Evolutionary conservation across 495 filamentous ascomycete species (phyloP).

Genomic region (Mytilinidion resinicola): DNA sequence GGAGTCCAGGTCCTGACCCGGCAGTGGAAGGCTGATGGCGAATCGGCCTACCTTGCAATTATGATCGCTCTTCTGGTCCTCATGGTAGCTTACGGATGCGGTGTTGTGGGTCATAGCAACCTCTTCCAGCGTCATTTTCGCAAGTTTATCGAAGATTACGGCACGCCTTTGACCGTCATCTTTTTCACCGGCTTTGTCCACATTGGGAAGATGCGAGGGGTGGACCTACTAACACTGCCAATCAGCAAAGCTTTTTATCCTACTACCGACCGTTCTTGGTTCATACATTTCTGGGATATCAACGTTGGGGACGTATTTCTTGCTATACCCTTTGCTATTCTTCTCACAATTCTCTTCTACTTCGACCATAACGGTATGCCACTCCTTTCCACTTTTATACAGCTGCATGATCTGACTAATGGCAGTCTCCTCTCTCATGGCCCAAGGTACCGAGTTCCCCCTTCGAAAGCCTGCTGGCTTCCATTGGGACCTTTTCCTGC

Average conservation of each 20-base stretch:
- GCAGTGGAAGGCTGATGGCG: constrained; percentile 28
- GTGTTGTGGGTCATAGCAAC: constrained; percentile 31
- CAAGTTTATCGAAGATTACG: constrained; percentile 40
- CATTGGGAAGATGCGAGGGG: constrained; percentile 66
- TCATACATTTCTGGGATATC: constrained; percentile 85
- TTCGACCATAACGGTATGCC: constrained; percentile 61
- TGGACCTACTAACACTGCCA: constrained; percentile 42
- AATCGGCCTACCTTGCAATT: constrained; percentile 34
- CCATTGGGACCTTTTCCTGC: constrained; percentile 92
- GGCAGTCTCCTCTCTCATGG: constrained; percentile 71
- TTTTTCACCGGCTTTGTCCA: constrained; percentile 89
- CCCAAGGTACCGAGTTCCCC: constrained; percentile 89
- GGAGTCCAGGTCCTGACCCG: constrained; percentile 30
- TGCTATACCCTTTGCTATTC: constrained; percentile 79
- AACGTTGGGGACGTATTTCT: constrained; percentile 69
- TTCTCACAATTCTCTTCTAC: constrained; percentile 85
- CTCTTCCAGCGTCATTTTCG: constrained; percentile 34
- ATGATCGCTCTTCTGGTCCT: constrained; percentile 37
- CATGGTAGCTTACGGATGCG: constrained; percentile 35
- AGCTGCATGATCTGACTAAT: background rate
- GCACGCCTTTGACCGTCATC: constrained; percentile 60
- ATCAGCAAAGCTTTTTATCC: constrained; percentile 64
- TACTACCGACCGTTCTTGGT: constrained; percentile 68
- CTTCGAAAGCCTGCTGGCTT: constrained; percentile 88
- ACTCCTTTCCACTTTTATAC: constrained; percentile 22